Conservation (phyloP, 169 alveolate genomes). For the Miamiensis avidus region DNA sequence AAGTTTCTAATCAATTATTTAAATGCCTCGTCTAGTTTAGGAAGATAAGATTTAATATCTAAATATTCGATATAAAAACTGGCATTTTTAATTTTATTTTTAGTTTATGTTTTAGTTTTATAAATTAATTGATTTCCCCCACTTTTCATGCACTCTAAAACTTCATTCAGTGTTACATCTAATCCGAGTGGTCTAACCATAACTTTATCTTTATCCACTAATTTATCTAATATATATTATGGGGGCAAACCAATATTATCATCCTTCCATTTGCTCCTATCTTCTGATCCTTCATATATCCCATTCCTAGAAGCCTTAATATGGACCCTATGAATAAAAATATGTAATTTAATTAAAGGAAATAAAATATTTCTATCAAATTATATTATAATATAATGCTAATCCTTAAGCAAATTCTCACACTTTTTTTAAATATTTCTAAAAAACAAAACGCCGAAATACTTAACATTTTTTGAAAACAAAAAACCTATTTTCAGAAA, state of each 20-base stretch:
- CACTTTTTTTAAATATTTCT: too few relatives aligned
- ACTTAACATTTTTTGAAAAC: too few relatives aligned
- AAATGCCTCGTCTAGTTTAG: background rate
- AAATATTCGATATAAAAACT: background rate
- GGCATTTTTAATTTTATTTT: background rate
- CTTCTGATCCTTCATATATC: background rate
- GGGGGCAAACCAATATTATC: background rate
- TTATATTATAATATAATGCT: too few relatives aligned
- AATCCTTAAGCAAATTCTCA: too few relatives aligned
- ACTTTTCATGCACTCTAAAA: background rate
- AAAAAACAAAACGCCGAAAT: too few relatives aligned
- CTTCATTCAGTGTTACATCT: background rate
- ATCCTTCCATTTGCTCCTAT: background rate
- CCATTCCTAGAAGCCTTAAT: background rate
- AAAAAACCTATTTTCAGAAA: too few relatives aligned
- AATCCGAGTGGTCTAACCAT: background rate
- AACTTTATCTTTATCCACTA: background rate
- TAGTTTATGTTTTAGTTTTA: background rate
- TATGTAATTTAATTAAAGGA: too few relatives aligned
- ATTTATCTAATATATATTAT: background rate
- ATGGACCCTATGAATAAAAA: background rate
- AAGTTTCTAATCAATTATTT: background rate
- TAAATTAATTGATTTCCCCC: background rate
- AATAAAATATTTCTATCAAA: too few relatives aligned
- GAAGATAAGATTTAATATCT: background rate